A percentile compares a stretch with the other conserved stretches of the same genome.
phyloP scores from a whole-genome alignment of 768 basidiomycete species.

The Cytidiella melzeri region DNA sequence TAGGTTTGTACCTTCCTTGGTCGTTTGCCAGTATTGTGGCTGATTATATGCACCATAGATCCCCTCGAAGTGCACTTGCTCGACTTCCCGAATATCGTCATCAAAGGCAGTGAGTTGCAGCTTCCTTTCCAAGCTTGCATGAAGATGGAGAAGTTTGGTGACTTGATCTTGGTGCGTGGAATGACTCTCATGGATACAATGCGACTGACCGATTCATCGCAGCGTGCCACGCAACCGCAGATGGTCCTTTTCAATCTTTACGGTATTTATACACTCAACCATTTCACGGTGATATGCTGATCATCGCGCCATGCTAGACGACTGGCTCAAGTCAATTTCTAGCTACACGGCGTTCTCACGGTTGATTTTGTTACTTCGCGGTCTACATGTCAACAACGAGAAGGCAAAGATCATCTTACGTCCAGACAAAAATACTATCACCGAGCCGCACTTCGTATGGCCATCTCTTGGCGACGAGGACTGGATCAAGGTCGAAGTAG shows the following conservation, averaged over 20 bases:
- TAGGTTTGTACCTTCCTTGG: constrained; percentile 46
- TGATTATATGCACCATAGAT: constrained; percentile 37
- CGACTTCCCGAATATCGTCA: constrained; percentile 99
- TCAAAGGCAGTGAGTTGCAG: constrained; percentile 97
- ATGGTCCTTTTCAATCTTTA: constrained; percentile 99
- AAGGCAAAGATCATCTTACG: constrained; percentile 98
- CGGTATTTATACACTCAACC: constrained; percentile 22
- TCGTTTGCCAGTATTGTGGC: neutral
- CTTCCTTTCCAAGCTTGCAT: constrained; percentile 99
- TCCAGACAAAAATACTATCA: constrained; percentile 95
- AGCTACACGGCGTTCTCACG: constrained; percentile 99
- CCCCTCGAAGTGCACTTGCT: constrained; percentile 97
- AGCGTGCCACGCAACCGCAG: constrained; percentile 96
- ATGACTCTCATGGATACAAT: neutral
- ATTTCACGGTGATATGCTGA: neutral
- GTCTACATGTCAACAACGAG: constrained; percentile 97
- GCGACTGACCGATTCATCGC: neutral
- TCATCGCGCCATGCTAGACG: constrained; percentile 46
- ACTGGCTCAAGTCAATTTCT: constrained; percentile 98
- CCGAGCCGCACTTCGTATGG: constrained; percentile 98
- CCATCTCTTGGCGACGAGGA: constrained; percentile 89
- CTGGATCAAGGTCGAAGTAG: constrained; percentile 99
- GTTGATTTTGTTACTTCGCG: constrained; percentile 92
- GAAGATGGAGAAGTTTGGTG: constrained; percentile 99
- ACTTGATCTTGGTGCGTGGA: constrained; percentile 72